Evolutionary conservation across 345 rosid species (phyloP), one percentile per base, ranked within the genome.

Genomic region (Trapa bicornis): DNA sequence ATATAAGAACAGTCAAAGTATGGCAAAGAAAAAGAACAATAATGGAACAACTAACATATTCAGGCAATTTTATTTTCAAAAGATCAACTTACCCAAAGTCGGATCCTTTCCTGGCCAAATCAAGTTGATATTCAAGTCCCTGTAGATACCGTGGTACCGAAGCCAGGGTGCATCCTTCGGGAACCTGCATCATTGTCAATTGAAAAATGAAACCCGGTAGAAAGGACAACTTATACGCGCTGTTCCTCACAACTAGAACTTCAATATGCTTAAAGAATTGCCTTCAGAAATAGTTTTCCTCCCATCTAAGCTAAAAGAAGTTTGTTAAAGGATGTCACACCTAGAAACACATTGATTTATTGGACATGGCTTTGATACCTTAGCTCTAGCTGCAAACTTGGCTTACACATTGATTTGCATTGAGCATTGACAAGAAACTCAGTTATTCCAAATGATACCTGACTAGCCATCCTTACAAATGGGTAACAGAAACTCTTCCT

Each of bases 111-210:
- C 98, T 0, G 93, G 96, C 86, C 86, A 85, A 7, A 86, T 84
- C 68, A 92, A 72, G 79, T 81, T 83, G 36, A 92, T 74, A 16
- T 69, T 48, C 71, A 92, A 78, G 70, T 85, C 85, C 71, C 81
- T 89, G 81, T 85, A 88, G 63, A 64, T 58, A 71, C 97, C 96
- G 67, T 77, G 79, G 71, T 89, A 93, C 67, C 88, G 74, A 69
- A 89, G 64, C 98, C 98, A 92, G 47, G 97, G 81, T 60, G 85
- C 89, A 17, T 87, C 97, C 76, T 84, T 63, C 5, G 96, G 97
- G 71, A 88, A 92, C 82, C 98, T 92, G 82, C 73, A 75, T 0
- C 13, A 45, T 47, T 33, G 38, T 57, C 47, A 67, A 54, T 29
- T 52, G 45, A 61, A 47, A 35, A 35, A 56, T 71, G 67, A 68